phyloP scores from a whole-genome alignment of 2,329 filamentous ascomycete genomes.

The Pseudogymnoascus sp. region DNA sequence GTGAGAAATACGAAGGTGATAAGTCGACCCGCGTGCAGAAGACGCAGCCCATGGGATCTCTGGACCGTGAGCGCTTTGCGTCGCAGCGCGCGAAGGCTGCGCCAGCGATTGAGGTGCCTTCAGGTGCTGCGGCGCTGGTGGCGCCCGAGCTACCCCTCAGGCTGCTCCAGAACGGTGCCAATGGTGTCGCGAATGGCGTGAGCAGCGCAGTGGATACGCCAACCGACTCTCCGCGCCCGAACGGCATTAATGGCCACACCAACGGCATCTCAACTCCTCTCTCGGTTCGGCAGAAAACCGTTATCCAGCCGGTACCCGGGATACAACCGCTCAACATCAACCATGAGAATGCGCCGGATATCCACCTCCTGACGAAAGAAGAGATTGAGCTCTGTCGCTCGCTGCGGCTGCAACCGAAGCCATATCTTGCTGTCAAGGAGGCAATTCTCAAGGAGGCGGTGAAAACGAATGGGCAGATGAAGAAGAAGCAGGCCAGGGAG shows the following conservation, averaged over 20 bases:
- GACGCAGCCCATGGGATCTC: constrained; percentile 63
- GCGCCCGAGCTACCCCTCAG: constrained; percentile 68
- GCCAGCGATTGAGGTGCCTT: constrained; percentile 58
- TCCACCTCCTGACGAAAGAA: constrained; percentile 76
- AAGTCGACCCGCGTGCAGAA: constrained; percentile 70
- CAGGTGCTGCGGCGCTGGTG: constrained; percentile 68
- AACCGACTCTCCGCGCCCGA: constrained; percentile 30
- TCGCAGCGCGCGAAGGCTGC: constrained; percentile 59
- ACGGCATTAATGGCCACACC: constrained; percentile 47
- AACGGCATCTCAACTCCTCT: constrained; percentile 31
- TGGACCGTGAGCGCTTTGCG: constrained; percentile 73
- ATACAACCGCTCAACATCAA: constrained; percentile 36
- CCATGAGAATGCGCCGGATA: constrained; percentile 62
- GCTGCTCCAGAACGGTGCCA: constrained; percentile 30
- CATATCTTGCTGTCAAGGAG: constrained; percentile 91
- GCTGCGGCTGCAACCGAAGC: constrained; percentile 81
- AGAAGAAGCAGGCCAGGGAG: constrained; percentile 89
- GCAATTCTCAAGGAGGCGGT: constrained; percentile 83
- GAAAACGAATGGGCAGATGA: constrained; percentile 77
- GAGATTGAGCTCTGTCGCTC: constrained; percentile 81
- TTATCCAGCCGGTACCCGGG: constrained; percentile 38
- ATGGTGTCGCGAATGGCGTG: constrained; percentile 9
- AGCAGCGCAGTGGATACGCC: not conserved
- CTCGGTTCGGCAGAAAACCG: constrained; percentile 41
- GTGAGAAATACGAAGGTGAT: constrained; percentile 87